These are phyloP conservation scores for Solanum clarkiae DNA, from an alignment of 257 asterid genomes.

Conservation along the genomic window DNA sequence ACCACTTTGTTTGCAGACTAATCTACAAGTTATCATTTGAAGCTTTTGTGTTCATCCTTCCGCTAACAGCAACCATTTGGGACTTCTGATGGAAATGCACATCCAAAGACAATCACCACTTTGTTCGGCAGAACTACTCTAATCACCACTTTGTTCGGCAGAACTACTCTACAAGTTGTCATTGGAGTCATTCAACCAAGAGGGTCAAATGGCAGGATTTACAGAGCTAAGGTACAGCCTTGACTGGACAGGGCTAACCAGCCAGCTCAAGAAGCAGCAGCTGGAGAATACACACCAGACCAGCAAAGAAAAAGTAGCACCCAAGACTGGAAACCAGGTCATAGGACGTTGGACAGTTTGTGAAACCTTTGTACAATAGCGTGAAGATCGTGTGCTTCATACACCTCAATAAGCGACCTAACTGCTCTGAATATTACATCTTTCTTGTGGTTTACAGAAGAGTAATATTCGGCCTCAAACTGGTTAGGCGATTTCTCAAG, in stretches of 20 bases:
- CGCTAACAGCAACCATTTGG: neutral
- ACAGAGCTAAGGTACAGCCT: neutral
- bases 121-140: neutral
- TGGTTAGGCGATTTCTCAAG: slow-evolving; percentile 36
- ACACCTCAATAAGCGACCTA: slow-evolving; percentile 46
- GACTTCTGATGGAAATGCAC: neutral
- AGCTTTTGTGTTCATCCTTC: neutral
- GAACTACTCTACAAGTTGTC: neutral
- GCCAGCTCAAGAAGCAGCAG: neutral
- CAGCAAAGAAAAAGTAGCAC: neutral
- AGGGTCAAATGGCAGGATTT: neutral
- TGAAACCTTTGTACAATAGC: slow-evolving; percentile 39
- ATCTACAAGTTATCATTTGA: neutral
- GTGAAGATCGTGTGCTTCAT: slow-evolving; percentile 32
- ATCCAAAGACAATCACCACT: neutral
- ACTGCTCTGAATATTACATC: slow-evolving; percentile 43
- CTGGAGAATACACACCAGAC: neutral
- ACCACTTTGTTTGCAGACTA: neutral
- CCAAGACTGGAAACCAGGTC: neutral
- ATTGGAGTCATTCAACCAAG: neutral
- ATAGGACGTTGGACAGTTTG: slow-evolving; percentile 20
- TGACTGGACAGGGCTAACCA: neutral
- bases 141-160: neutral
- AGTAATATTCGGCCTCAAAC: slow-evolving; percentile 19
- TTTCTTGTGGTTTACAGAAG: slow-evolving; percentile 42